Evolutionary conservation across 495 filamentous ascomycete genomes (phyloP), one percentile per base, ranked within the genome.

Genomic region (Penicillium fimorum): DNA sequence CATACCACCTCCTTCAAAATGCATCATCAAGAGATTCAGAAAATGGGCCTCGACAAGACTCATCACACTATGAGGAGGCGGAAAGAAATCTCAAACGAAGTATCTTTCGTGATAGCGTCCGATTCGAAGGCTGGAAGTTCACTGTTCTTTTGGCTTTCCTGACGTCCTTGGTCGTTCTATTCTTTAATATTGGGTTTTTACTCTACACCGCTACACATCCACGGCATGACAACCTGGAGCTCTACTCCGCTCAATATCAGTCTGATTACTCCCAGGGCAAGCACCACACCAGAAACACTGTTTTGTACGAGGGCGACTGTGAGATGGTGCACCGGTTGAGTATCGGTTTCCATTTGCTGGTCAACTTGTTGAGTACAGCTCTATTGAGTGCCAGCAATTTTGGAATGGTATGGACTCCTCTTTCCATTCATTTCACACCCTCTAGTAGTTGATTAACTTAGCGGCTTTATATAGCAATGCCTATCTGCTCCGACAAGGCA

Each of bases 371-470:
- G 15, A 45, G 40, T 29, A 56, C 44, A 13, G 11, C 46, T n/a
- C 32, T 55, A 13, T 30, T 47, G 15, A 29, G 43, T 15, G 53
- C 53, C 5, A 46, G 55, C 20, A 56, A 49, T 49, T 60, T 46
- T 30, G 49, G 49, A 17, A 52, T 52, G 49, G 49, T 52, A 52
- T 18, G 37, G 3, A 42, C n/a, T 1, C 1, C 5, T 25, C 25
- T 5, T 25, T 25, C 5, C 25, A 5, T 25, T n/a, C n/a, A 25
- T 25, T 25, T 25, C 25, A 25, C 25, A 5, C n/a, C 2, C 25
- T 25, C 5, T 25, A 5, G 5, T 22, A 9, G n/a, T 32, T 1
- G 25, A 5, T 25, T 25, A 25, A 22, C 25, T 18, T 24, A 25
- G 15, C n/a, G n/a, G n/a, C n/a, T 33, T 22, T 40, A 10, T 27